Conservation (phyloP, 1,284 basidiomycete species). For the Coniferiporia weirii region DNA sequence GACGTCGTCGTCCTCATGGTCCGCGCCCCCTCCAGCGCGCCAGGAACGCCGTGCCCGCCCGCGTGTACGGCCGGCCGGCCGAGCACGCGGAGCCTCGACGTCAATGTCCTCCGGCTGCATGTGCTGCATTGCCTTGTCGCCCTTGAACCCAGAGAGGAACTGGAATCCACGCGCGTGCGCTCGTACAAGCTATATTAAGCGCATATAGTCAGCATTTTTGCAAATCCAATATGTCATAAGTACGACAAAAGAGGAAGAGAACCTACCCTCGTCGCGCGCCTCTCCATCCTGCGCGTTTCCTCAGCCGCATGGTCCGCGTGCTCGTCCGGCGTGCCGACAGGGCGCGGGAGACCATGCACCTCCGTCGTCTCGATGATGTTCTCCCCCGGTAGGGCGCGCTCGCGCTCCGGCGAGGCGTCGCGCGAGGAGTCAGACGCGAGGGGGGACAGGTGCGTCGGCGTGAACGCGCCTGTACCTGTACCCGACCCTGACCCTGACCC, state of each 20-base stretch:
- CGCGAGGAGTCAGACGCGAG: neutral
- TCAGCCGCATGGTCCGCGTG: neutral
- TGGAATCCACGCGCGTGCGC: slow-evolving; percentile 15
- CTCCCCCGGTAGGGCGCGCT: slow-evolving; percentile 2
- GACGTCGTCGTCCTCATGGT: slow-evolving; percentile 7
- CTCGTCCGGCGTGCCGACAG: neutral
- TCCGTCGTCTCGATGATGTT: slow-evolving; percentile 14
- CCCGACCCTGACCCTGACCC: neutral
- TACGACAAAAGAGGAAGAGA: neutral
- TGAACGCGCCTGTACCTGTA: neutral
- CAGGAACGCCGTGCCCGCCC: neutral
- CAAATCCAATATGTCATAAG: no score
- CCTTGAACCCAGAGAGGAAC: slow-evolving; percentile 13
- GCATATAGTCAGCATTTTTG: neutral
- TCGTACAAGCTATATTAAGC: slow-evolving; percentile 4
- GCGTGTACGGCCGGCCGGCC: neutral
- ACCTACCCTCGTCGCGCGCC: neutral
- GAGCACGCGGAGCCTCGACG: neutral
- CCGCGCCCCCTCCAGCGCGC: neutral
- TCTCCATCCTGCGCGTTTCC: neutral
- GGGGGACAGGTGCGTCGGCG: slow-evolving; percentile 1
- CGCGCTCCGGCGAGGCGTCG: slow-evolving; percentile 1
- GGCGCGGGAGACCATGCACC: slow-evolving; percentile 5
- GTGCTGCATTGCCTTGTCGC: slow-evolving; percentile 4
- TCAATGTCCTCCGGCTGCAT: slow-evolving; percentile 10